Percentiles rank a stretch among this genome's conserved stretches.
These are phyloP conservation scores for Mercurialis annua DNA, from an alignment of 345 rosid genomes.

Conservation along the genomic window DNA sequence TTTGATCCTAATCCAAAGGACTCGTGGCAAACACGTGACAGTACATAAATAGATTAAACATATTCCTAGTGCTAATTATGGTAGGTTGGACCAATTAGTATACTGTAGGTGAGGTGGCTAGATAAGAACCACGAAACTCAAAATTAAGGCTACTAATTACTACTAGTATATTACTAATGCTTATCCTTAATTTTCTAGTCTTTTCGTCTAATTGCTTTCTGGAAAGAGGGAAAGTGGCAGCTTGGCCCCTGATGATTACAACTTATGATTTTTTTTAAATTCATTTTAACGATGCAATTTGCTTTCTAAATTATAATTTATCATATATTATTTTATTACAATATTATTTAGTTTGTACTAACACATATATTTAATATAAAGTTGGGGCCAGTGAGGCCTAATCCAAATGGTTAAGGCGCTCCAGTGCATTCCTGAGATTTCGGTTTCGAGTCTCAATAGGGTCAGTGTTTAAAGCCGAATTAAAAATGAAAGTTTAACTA, in stretches of 20 bases:
- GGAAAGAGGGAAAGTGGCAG: conserved; percentile 13
- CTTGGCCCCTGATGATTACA: background rate
- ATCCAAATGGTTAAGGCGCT: too few relatives aligned
- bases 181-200: conserved; percentile 17
- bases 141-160: background rate
- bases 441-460: too few relatives aligned
- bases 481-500: too few relatives aligned
- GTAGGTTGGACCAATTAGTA: conserved; percentile 15
- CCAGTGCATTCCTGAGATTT: too few relatives aligned
- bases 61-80: background rate
- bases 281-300: too few relatives aligned
- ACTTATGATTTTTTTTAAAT: background rate
- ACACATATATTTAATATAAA: too few relatives aligned
- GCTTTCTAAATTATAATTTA: too few relatives aligned
- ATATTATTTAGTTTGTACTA: too few relatives aligned
- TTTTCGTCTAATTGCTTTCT: background rate
- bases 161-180: too few relatives aligned
- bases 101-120: conserved; percentile 33
- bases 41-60: background rate
- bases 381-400: too few relatives aligned
- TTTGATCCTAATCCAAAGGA: background rate
- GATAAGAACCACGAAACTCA: conserved; percentile 29
- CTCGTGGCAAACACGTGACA: background rate
- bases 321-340: too few relatives aligned
- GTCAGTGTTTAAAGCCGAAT: too few relatives aligned